Evolutionary conservation across 768 basidiomycete species (phyloP), one percentile per base, ranked within the genome.

Genomic region (Rhizopogon sp.): DNA sequence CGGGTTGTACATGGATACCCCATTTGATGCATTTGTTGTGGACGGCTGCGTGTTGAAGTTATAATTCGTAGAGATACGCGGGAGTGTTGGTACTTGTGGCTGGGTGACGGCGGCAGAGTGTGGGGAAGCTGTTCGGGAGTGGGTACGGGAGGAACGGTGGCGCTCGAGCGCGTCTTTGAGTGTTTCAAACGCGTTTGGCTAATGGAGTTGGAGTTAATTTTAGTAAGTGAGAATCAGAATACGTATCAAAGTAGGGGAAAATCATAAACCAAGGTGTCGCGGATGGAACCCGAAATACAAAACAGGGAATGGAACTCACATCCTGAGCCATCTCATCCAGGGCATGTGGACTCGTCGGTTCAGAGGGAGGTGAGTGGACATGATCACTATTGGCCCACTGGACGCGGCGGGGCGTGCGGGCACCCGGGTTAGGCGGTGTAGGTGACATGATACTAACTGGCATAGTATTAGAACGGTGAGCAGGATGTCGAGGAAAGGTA

Each of bases 311-410:
- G 42, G 6, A 50, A 66, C 82, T 37, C 61, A 85, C 84, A 60
- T 84, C 74, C 31, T 77, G 59, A 0, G 75, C 84, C 43, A 75
- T 68, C 65, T 83, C 80, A 60, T 85, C 84, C 29, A 85, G 69
- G 25, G 71, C 75, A 51, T 77, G 76, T 22, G 62, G 53, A 3
- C 56, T 63, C 17, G 40, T 6, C 2, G 47, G 53, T 20, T 42
- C n/a, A 9, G 50, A 31, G 2, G 17, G 22, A 35, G 49, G 44
- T 7, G 37, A 16, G 49, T 61, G 58, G 37, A 60, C 57, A 7
- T 66, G 62, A n/a, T 65, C 62, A 25, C 58, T 58, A 49, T 70
- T 68, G 11, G 74, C 67, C 82, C 81, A 82, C 58, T 83, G 81
- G 3, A 83, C 79, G 45, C 76, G 79, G 22, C 77, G 75, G 1